These are phyloP conservation scores for Blastobotrys buckinghamii DNA, from an alignment of 1,139 yeast species.

Conservation along the genomic window DNA sequence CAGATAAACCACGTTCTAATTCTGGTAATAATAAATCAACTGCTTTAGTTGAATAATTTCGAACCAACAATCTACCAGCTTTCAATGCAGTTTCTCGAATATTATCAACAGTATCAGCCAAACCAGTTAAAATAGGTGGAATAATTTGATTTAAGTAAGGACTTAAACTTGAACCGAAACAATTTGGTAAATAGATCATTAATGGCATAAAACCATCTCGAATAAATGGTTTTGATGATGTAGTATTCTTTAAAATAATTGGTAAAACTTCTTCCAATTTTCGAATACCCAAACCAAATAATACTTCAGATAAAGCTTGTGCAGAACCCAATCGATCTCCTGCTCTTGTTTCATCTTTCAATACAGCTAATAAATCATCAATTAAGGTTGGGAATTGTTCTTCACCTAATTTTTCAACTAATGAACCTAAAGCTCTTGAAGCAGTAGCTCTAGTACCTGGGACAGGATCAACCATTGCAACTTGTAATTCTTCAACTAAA, in stretches of 20 bases:
- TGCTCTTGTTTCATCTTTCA: conserved; percentile 72
- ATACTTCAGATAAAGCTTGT: conserved; percentile 91
- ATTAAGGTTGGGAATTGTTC: conserved; percentile 91
- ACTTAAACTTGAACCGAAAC: conserved; percentile 88
- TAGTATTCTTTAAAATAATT: conserved; percentile 64
- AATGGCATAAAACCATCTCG: conserved; percentile 94
- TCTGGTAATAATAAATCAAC: conserved; percentile 92
- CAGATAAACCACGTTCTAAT: conserved; percentile 83
- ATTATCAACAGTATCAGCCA: conserved; percentile 84
- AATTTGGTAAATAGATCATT: conserved; percentile 82
- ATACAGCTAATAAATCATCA: conserved; percentile 68
- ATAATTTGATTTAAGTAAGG: conserved; percentile 82
- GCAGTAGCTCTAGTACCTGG: conserved; percentile 97
- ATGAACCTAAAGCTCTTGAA: conserved; percentile 92
- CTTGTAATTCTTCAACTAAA: conserved; percentile 75
- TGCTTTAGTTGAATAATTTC: conserved; percentile 88
- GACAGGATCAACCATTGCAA: conserved; percentile 98
- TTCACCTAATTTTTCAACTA: conserved; percentile 95
- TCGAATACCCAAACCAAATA: conserved; percentile 81
- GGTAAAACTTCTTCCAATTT: conserved; percentile 90
- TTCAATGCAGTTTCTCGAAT: conserved; percentile 86
- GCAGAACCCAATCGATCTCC: conserved; percentile 98
- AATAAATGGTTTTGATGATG: conserved; percentile 58
- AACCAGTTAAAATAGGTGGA: conserved; percentile 84
- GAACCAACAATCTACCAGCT: conserved; percentile 88